These are phyloP conservation scores for Aurifilum marmelostoma DNA, from an alignment of 2,329 filamentous ascomycete genomes.

Conservation along the genomic window DNA sequence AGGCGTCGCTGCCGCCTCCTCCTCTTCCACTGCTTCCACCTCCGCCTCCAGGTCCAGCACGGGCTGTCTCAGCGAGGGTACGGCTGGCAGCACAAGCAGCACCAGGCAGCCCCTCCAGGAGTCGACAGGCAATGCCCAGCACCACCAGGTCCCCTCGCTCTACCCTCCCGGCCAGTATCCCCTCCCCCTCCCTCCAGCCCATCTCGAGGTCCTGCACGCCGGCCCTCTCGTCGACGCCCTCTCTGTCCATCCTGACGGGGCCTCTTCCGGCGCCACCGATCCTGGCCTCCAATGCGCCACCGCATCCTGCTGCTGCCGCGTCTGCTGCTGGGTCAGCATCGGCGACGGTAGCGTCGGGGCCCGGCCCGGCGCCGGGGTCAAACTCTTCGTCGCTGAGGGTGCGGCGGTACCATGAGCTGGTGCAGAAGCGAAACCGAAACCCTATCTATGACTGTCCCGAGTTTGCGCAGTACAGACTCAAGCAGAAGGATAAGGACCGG, in stretches of 20 bases:
- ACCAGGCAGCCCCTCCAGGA: conserved; percentile 53
- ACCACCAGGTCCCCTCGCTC: conserved; percentile 35
- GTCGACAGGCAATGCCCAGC: conserved; percentile 56
- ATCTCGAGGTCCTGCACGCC: conserved; percentile 27
- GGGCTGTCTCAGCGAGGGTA: conserved; percentile 11
- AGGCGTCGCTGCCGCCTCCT: too few species aligned
- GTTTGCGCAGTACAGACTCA: conserved; percentile 67
- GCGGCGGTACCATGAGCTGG: conserved; percentile 38
- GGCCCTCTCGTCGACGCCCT: conserved; percentile 41
- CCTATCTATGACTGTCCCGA: conserved; percentile 65
- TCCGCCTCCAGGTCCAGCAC: neutral
- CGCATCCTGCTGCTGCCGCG: conserved; percentile 37
- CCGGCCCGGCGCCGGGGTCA: neutral
- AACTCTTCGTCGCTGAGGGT: conserved; percentile 33
- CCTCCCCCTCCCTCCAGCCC: conserved; percentile 21
- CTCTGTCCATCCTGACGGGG: conserved; percentile 39
- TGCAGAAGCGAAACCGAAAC: conserved; percentile 48
- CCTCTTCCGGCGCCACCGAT: conserved; percentile 35
- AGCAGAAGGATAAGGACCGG: conserved; percentile 66
- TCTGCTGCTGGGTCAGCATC: neutral
- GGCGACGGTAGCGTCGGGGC: conserved; percentile 5
- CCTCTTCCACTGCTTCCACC: neutral
- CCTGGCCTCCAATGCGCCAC: conserved; percentile 6
- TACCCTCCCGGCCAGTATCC: conserved; percentile 26
- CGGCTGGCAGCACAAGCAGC: conserved; percentile 17